Percentiles rank a stretch among this genome's conserved stretches.
phyloP scores from a whole-genome alignment of 148 eudicot species.

The Heliamphora exappendiculata region DNA sequence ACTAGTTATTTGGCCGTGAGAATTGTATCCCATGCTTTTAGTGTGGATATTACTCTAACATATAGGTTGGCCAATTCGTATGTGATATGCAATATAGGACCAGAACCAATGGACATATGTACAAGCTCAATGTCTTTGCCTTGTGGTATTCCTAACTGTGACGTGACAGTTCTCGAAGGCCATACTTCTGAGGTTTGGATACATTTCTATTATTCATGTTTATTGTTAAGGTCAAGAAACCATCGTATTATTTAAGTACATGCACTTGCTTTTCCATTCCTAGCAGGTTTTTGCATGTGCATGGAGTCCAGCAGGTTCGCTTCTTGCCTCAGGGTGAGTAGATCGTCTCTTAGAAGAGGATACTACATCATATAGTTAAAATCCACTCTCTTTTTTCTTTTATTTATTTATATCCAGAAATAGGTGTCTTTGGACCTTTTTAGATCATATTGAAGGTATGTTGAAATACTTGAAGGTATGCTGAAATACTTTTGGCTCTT shows the following conservation, averaged over 20 bases:
- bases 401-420: neutral
- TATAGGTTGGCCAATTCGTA: neutral
- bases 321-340: constrained; percentile 69
- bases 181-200: constrained; percentile 37
- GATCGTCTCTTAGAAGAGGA: neutral
- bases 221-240: neutral
- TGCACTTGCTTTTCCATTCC: constrained; percentile 6
- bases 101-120: constrained; percentile 20
- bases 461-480: neutral
- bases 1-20: neutral
- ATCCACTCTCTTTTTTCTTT: neutral
- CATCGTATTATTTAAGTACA: neutral
- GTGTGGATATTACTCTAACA: neutral
- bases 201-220: neutral
- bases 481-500: neutral
- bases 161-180: neutral
- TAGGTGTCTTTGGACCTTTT: neutral
- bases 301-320: constrained; percentile 64
- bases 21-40: neutral
- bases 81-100: constrained; percentile 22
- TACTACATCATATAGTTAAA: neutral
- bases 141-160: too few species aligned
- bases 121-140: too few species aligned
- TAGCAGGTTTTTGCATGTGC: constrained; percentile 70
- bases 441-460: neutral